These are phyloP conservation scores for Vigna radiata DNA, from an alignment of 306 rosid species.

Conservation along the genomic window DNA sequence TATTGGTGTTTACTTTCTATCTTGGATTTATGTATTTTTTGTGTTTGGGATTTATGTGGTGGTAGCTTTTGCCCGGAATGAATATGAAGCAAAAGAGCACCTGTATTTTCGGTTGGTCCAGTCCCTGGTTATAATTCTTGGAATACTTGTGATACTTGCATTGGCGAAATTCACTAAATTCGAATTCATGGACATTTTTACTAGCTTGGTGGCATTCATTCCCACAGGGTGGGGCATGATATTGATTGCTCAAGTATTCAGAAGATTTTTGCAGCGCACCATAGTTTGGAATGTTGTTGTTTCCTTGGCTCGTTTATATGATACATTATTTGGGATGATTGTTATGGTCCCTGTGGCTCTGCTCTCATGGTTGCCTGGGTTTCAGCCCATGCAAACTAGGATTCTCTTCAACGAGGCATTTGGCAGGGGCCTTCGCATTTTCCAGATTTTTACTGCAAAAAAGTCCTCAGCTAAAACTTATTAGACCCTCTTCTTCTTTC, in stretches of 20 bases:
- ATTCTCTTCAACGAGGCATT: constrained; percentile 90
- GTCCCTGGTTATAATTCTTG: constrained; percentile 59
- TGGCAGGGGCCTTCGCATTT: constrained; percentile 80
- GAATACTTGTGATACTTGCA: constrained; percentile 58
- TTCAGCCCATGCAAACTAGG: constrained; percentile 90
- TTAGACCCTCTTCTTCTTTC: constrained; percentile 45
- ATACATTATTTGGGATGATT: constrained; percentile 74
- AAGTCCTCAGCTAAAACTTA: constrained; percentile 47
- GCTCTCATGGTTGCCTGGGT: constrained; percentile 89
- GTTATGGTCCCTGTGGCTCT: constrained; percentile 82
- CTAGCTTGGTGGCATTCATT: constrained; percentile 80
- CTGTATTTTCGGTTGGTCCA: constrained; percentile 85
- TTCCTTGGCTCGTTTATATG: constrained; percentile 76
- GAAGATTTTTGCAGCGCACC: constrained; percentile 61
- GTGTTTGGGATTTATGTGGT: constrained; percentile 62
- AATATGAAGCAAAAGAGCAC: constrained; percentile 69
- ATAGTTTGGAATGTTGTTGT: constrained; percentile 66
- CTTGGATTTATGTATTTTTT: constrained; percentile 75
- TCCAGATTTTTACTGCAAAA: constrained; percentile 75
- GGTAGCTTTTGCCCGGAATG: constrained; percentile 66
- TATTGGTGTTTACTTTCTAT: constrained; percentile 72
- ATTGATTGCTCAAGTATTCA: constrained; percentile 80
- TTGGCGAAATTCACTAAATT: constrained; percentile 73
- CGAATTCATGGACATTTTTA: constrained; percentile 65
- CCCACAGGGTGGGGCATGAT: constrained; percentile 95